Evolutionary conservation across 345 rosid genomes (phyloP).

Genomic region (Hypericum androsaemum): DNA sequence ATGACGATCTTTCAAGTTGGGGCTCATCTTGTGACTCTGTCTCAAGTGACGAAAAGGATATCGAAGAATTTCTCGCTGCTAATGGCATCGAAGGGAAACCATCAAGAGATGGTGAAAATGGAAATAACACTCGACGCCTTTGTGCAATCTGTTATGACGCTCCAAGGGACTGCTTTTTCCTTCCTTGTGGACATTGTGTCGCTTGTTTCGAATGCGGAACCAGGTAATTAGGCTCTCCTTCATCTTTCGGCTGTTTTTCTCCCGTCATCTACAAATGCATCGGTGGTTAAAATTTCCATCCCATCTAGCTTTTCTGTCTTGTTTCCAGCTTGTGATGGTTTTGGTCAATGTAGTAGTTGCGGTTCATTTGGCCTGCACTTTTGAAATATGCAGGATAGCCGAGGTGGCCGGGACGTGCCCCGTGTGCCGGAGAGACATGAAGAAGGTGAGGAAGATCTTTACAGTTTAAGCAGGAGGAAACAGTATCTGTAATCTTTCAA

Average conservation of each 20-base stretch:
- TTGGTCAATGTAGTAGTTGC: too few species aligned
- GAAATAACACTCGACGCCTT: slow-evolving; percentile 22
- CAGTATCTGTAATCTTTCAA: too few species aligned
- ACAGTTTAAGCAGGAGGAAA: slow-evolving; percentile 25
- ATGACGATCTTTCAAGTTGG: slow-evolving; percentile 39
- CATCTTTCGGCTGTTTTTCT: background rate
- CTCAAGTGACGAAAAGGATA: slow-evolving; percentile 35
- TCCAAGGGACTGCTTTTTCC: slow-evolving; percentile 51
- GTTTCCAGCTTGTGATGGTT: too few species aligned
- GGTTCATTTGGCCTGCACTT: background rate
- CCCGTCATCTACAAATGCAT: too few species aligned
- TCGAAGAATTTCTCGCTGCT: slow-evolving; percentile 20
- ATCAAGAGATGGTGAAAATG: slow-evolving; percentile 29
- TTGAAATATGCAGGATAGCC: slow-evolving; percentile 30
- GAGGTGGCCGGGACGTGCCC: slow-evolving; percentile 52
- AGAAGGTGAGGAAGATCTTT: slow-evolving; percentile 54
- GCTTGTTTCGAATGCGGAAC: slow-evolving; percentile 50
- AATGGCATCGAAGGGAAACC: slow-evolving; percentile 18
- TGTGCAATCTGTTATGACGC: slow-evolving; percentile 43
- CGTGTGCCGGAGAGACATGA: slow-evolving; percentile 37
- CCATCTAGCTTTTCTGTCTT: too few species aligned
- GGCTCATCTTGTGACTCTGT: slow-evolving; percentile 46
- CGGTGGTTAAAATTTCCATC: too few species aligned
- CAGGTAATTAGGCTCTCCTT: slow-evolving; percentile 26
- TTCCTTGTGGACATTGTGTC: slow-evolving; percentile 62